Base-by-base conservation (phyloP, 257 asterid genomes). In the Lavandula angustifolia region DNA sequence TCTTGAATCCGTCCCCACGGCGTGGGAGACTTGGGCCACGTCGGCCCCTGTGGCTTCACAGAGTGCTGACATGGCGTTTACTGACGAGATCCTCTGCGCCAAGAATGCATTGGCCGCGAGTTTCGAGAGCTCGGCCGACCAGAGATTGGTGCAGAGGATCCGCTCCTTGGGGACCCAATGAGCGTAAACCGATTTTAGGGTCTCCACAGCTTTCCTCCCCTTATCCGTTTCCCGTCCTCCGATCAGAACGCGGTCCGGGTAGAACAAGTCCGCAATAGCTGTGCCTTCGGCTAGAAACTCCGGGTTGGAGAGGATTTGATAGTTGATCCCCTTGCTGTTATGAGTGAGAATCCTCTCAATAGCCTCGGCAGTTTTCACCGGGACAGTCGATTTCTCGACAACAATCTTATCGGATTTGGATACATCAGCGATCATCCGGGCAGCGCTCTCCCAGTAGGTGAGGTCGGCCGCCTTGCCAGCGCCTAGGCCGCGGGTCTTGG, bases 391-490 rank as follows among this genome's bases (percentile, higher is more conserved):
- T 64, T 91, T 91, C 81, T 91, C 98, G 16, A 91, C 98, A 51
- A 91, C 98, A 13, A 91, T 91, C 79, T 91, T 91, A 72, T 88
- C 90, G 17, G 98, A 88, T 62, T 91, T 91, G 0, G 98, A 83
- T 51, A 91, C 98, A n/a, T 91, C 98, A 9, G 98, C 98, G 65
- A 91, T 91, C 98, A 91, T 91, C 34, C 98, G 92, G 9, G 98
- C 98, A 9, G 98, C 98, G 52, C 98, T 91, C 75, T 91, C 98
- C 98, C 98, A 91, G 49, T 91, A 88, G 27, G 98, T 91, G 50
- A 91, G 75, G 74, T 91, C 98, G 7, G 98, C 98, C 54, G 98
- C 98, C 73, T 88, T 91, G 65, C 98, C 98, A n/a, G 98, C 98
- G 52, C 98, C 98, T 22, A 91, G 95, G 67, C 98, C 98, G 22